Conservation (phyloP, 2,329 filamentous ascomycete genomes). For the Hypoxylon sp. region DNA sequence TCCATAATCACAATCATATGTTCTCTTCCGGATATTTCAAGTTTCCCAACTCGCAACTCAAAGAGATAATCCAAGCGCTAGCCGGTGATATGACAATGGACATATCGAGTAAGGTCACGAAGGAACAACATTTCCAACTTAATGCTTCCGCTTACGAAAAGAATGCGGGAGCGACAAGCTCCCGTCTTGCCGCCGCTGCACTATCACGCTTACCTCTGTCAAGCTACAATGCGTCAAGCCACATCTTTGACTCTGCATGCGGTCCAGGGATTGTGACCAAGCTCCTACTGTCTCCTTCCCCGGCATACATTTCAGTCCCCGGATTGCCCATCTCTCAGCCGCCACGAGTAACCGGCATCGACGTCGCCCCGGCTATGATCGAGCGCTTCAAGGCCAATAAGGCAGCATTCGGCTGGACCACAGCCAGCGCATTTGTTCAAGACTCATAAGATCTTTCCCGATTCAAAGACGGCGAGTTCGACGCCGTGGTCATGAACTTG, state of each 20-base stretch:
- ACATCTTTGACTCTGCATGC: slow-evolving; percentile 46
- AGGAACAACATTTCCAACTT: slow-evolving; percentile 20
- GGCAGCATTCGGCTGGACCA: slow-evolving; percentile 35
- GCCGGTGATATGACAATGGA: slow-evolving; percentile 14
- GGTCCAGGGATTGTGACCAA: slow-evolving; percentile 46
- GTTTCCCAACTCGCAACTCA: neutral
- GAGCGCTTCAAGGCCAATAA: slow-evolving; percentile 40
- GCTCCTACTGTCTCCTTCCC: slow-evolving; percentile 42
- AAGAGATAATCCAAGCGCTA: neutral
- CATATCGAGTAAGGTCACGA: neutral
- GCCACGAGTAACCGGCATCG: slow-evolving; percentile 43
- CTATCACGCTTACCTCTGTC: slow-evolving; percentile 42
- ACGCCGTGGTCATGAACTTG: slow-evolving; percentile 45
- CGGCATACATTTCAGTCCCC: slow-evolving; percentile 34
- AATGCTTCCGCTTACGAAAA: slow-evolving; percentile 40
- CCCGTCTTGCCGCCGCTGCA: slow-evolving; percentile 41
- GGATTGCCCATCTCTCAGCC: slow-evolving; percentile 39
- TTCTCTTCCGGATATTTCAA: neutral
- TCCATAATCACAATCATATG: neutral
- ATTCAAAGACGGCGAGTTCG: slow-evolving; percentile 41
- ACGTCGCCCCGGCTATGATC: slow-evolving; percentile 41
- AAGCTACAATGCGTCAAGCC: slow-evolving; percentile 40
- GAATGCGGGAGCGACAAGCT: slow-evolving; percentile 37
- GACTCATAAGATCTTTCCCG: slow-evolving; percentile 42
- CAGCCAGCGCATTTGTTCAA: slow-evolving; percentile 37